These are phyloP conservation scores for Ganoderma sp. DNA, from an alignment of 1,284 basidiomycete genomes.

Conservation along the genomic window DNA sequence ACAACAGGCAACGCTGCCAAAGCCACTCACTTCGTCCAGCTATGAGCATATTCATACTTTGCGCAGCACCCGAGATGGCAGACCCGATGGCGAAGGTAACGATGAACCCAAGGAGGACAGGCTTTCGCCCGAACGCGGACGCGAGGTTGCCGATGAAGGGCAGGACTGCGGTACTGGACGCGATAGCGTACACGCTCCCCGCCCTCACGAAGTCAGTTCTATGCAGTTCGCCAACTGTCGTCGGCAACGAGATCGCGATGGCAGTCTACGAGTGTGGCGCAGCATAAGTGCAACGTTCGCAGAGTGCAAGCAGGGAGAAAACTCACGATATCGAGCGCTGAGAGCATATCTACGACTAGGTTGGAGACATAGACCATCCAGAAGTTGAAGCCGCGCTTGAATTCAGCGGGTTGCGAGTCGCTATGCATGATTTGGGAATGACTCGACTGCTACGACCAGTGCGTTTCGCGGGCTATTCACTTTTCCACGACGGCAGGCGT, in stretches of 20 bases:
- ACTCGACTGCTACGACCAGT: not conserved
- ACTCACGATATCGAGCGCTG: constrained; percentile 19
- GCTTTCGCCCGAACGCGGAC: constrained; percentile 43
- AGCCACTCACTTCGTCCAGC: constrained; percentile 27
- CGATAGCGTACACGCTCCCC: constrained; percentile 37
- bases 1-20: not conserved
- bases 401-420: not conserved
- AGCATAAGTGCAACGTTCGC: not conserved
- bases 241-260: constrained; percentile 43
- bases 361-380: constrained; percentile 15
- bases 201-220: constrained; percentile 42
- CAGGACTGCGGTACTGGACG: constrained; percentile 38
- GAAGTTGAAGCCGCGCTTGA: constrained; percentile 11
- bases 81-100: constrained; percentile 45
- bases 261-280: constrained; percentile 34
- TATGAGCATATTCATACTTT: constrained; percentile 45
- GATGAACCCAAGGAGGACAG: constrained; percentile 41
- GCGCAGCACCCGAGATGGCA: constrained; percentile 43
- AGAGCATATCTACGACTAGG: constrained; percentile 18
- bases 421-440: not conserved
- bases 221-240: constrained; percentile 40
- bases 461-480: not conserved
- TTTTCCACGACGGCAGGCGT: not conserved
- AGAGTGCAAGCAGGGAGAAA: too few species aligned
- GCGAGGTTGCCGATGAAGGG: constrained; percentile 38